These are phyloP conservation scores for Eucalyptus curtisii DNA, from an alignment of 345 rosid genomes.

Conservation along the genomic window DNA sequence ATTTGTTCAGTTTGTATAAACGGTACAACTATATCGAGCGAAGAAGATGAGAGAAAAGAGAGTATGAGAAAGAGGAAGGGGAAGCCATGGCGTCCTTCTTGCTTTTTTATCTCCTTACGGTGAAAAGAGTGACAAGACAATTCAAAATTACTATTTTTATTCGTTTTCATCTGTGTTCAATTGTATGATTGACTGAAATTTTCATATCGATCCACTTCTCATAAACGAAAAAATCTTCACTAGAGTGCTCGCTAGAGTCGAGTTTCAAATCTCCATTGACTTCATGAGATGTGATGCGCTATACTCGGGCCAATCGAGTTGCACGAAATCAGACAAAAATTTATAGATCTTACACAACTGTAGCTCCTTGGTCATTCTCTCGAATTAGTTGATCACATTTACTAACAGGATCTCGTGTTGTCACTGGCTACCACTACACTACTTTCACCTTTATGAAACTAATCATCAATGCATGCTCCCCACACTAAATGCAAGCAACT, in stretches of 20 bases:
- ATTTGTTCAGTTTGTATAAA: accelerated
- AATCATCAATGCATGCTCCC: neutral
- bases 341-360: neutral
- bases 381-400: neutral
- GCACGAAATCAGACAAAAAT: neutral
- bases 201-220: neutral
- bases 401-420: neutral
- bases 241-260: accelerated
- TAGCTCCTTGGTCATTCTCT: neutral
- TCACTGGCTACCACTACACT: accelerated
- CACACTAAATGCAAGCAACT: neutral
- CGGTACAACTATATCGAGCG: accelerated
- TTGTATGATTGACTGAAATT: neutral
- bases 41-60: neutral
- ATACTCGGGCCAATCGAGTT: neutral
- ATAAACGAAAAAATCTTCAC: neutral
- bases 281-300: neutral
- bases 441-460: neutral
- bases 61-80: neutral
- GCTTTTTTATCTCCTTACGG: accelerated
- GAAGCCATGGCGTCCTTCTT: accelerated
- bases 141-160: neutral
- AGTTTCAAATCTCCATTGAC: neutral
- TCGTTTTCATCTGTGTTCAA: accelerated
- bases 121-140: accelerated